A percentile compares a stretch with the other conserved stretches of the same genome.
phyloP scores from a whole-genome alignment of 768 basidiomycete species.

The Tremella fuciformis region DNA sequence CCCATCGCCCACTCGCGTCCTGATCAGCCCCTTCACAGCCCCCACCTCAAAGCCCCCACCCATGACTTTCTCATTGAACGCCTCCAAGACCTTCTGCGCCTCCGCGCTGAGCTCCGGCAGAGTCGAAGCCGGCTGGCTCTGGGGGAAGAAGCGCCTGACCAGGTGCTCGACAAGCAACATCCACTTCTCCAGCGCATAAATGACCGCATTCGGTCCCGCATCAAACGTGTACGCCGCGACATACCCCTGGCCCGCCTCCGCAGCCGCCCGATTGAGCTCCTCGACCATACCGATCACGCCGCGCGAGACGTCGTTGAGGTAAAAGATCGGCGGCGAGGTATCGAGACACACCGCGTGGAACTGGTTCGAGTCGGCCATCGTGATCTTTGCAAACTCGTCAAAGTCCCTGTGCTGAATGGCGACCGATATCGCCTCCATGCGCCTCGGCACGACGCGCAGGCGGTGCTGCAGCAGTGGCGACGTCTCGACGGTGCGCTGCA shows the following conservation, averaged over 20 bases:
- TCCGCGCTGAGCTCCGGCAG: slow-evolving; percentile 62
- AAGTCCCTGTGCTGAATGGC: slow-evolving; percentile 82
- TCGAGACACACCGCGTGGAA: slow-evolving; percentile 98
- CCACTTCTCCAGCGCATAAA: slow-evolving; percentile 78
- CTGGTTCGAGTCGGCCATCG: slow-evolving; percentile 97
- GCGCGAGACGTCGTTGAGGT: slow-evolving; percentile 96
- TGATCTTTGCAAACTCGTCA: slow-evolving; percentile 80
- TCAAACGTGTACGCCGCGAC: slow-evolving; percentile 99
- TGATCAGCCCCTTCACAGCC: slow-evolving; percentile 83
- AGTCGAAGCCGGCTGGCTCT: slow-evolving; percentile 65
- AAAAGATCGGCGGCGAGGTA: slow-evolving; percentile 96
- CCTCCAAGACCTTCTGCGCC: slow-evolving; percentile 53
- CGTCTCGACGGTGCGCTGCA: slow-evolving; percentile 96
- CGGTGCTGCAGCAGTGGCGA: slow-evolving; percentile 83
- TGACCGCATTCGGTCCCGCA: slow-evolving; percentile 97
- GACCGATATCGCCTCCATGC: slow-evolving; percentile 75
- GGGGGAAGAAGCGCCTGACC: slow-evolving; percentile 81
- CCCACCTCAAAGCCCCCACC: slow-evolving; percentile 62
- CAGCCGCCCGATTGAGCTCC: slow-evolving; percentile 82
- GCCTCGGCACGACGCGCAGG: slow-evolving; percentile 79
- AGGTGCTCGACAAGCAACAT: slow-evolving; percentile 73
- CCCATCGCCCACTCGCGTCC: slow-evolving; percentile 88
- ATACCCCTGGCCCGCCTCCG: slow-evolving; percentile 50
- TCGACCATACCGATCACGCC: slow-evolving; percentile 86
- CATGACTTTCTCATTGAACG: slow-evolving; percentile 74